Evolutionary conservation across 2,329 filamentous ascomycete species (phyloP).

Genomic region (Fusarium falciforme): DNA sequence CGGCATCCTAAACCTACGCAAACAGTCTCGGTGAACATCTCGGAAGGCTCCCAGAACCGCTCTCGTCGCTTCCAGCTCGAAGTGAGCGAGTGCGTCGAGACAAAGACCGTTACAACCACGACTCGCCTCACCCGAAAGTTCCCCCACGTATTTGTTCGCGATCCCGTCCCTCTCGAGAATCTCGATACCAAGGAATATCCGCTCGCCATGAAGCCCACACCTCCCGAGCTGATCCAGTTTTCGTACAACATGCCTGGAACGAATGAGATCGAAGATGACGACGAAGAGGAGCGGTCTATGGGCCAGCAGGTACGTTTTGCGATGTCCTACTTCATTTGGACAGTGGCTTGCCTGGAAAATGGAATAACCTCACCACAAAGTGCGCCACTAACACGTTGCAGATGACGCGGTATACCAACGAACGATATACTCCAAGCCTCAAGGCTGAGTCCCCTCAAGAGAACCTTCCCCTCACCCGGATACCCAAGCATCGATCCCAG

Average conservation of each 20-base stretch:
- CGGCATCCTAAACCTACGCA: constrained; percentile 49
- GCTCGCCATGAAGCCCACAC: constrained; percentile 84
- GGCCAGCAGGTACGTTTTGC: constrained; percentile 37
- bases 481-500: constrained; percentile 46
- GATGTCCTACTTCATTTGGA: background rate
- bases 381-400: constrained; percentile 24
- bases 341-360: background rate
- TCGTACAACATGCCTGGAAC: constrained; percentile 71
- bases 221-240: constrained; percentile 80
- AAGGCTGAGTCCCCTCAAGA: constrained; percentile 45
- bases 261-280: constrained; percentile 44
- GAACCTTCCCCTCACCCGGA: constrained; percentile 41
- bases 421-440: constrained; percentile 41
- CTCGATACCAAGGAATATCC: constrained; percentile 93
- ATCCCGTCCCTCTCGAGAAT: constrained; percentile 75
- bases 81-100: constrained; percentile 74
- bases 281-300: constrained; percentile 30
- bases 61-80: constrained; percentile 63
- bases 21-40: constrained; percentile 61
- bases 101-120: constrained; percentile 85
- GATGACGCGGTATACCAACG: constrained; percentile 34
- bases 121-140: constrained; percentile 89
- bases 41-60: constrained; percentile 53
- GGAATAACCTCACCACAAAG: background rate
- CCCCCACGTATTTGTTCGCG: constrained; percentile 83